Conservation (phyloP, 768 basidiomycete species). For the Rhizopogon roseolus region DNA sequence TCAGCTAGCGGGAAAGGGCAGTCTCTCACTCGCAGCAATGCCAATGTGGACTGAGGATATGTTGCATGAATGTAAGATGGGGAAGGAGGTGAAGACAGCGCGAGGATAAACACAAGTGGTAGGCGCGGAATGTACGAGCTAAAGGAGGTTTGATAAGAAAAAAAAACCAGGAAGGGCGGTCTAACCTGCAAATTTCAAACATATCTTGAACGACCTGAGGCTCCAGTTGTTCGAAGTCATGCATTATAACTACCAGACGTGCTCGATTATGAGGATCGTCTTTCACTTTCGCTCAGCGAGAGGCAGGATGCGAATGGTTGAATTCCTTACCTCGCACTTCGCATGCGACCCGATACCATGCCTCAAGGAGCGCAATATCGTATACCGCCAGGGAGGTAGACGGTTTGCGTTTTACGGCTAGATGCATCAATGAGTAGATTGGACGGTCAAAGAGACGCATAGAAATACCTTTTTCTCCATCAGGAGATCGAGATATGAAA, state of each 20-base stretch:
- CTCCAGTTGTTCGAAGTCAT: conserved; percentile 75
- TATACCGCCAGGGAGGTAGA: conserved; percentile 50
- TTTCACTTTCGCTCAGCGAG: conserved; percentile 1
- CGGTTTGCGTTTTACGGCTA: conserved; percentile 42
- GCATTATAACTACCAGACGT: conserved; percentile 56
- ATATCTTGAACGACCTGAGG: conserved; percentile 58
- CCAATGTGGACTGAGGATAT: conserved; percentile 56
- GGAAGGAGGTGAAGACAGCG: conserved; percentile 50
- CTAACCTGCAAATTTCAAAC: conserved; percentile 67
- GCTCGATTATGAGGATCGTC: conserved; percentile 13
- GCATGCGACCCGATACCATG: conserved; percentile 50
- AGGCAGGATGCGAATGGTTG: not conserved
- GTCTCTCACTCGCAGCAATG: conserved; percentile 50
- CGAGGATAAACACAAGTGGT: conserved; percentile 62
- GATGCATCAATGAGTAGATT: not conserved
- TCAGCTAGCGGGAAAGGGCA: conserved; percentile 46
- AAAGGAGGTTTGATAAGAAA: not conserved
- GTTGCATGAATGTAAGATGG: conserved; percentile 54
- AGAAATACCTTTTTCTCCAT: conserved; percentile 25
- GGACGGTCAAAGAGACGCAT: conserved; percentile 4
- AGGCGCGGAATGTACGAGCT: conserved; percentile 39
- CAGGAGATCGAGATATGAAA: conserved; percentile 38
- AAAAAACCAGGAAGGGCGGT: not conserved
- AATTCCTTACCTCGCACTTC: conserved; percentile 30
- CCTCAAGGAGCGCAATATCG: conserved; percentile 55